Evolutionary conservation across 768 basidiomycete species (phyloP).

Genomic region (Mycena alexandri): DNA sequence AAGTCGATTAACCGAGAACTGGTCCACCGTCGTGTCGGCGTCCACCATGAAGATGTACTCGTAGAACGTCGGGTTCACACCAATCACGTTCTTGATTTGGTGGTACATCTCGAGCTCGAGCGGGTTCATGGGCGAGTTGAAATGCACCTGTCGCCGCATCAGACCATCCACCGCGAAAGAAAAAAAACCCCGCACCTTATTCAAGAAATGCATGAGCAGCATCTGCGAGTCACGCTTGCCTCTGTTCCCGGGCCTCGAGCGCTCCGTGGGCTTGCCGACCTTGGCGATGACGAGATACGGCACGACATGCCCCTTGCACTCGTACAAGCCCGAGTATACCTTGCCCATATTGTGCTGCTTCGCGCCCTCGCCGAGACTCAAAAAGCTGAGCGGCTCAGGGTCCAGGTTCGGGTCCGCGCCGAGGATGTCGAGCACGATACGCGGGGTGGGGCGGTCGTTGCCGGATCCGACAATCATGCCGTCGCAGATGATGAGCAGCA

Average conservation of each 20-base stretch:
- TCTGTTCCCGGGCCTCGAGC: conserved; percentile 93
- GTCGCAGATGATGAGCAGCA: conserved; percentile 94
- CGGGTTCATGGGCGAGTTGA: conserved; percentile 96
- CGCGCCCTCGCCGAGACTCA: conserved; percentile 93
- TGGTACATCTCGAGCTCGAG: conserved; percentile 98
- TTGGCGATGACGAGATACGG: conserved; percentile 95
- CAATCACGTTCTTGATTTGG: conserved; percentile 99
- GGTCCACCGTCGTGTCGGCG: conserved; percentile 78
- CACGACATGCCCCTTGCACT: conserved; percentile 88
- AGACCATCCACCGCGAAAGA: conserved; percentile 2
- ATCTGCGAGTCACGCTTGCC: conserved; percentile 99
- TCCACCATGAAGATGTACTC: conserved; percentile 95
- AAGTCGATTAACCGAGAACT: conserved; percentile 87
- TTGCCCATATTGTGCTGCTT: conserved; percentile 96
- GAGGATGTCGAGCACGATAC: conserved; percentile 96
- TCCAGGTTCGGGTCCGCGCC: conserved; percentile 94
- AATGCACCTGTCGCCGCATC: conserved; percentile 80
- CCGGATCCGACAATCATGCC: conserved; percentile 98
- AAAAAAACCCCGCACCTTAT: conserved; percentile 71
- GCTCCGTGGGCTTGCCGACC: conserved; percentile 95
- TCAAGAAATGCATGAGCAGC: conserved; percentile 96
- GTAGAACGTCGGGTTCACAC: conserved; percentile 98
- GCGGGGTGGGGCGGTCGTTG: conserved; percentile 95
- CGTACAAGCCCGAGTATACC: conserved; percentile 84
- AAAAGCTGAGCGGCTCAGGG: conserved; percentile 82